phyloP scores from a whole-genome alignment of 202 grass and related monocot species.

The Hordeum pubiflorum region DNA sequence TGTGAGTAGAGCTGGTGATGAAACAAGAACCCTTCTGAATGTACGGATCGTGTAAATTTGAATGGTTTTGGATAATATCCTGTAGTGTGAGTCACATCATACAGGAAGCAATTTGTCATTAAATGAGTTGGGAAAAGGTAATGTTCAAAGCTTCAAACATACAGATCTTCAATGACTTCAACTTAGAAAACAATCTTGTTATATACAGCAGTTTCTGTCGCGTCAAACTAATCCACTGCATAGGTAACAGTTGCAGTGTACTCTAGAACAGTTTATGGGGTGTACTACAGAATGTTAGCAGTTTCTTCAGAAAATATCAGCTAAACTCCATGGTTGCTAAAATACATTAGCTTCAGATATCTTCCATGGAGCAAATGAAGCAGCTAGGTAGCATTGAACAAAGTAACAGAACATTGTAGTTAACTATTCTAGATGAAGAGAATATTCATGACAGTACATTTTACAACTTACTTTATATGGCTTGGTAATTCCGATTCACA shows the following conservation, averaged over 20 bases:
- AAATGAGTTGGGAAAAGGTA: neutral
- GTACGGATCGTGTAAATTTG: constrained; percentile 64
- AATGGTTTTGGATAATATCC: constrained; percentile 61
- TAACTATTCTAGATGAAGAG: constrained; percentile 15
- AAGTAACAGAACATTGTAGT: neutral
- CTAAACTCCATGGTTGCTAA: constrained; percentile 1
- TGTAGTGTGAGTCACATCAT: constrained; percentile 13
- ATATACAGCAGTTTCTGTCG: neutral
- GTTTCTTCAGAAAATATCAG: neutral
- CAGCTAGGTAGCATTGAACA: neutral
- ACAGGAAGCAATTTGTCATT: neutral
- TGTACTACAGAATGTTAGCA: neutral
- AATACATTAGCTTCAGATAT: neutral
- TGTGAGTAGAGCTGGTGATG: constrained; percentile 52
- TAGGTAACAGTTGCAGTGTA: neutral
- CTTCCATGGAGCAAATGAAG: constrained; percentile 1
- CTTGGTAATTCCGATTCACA: constrained; percentile 61
- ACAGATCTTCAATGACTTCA: neutral
- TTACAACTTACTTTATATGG: constrained; percentile 64
- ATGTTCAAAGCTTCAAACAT: neutral
- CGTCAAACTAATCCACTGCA: constrained; percentile 14
- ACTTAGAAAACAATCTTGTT: constrained; percentile 8
- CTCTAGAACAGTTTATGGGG: neutral
- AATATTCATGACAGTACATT: neutral
- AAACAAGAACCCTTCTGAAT: constrained; percentile 71